Conservation (phyloP, 2,329 filamentous ascomycete genomes). For the Cordyceps militaris region DNA sequence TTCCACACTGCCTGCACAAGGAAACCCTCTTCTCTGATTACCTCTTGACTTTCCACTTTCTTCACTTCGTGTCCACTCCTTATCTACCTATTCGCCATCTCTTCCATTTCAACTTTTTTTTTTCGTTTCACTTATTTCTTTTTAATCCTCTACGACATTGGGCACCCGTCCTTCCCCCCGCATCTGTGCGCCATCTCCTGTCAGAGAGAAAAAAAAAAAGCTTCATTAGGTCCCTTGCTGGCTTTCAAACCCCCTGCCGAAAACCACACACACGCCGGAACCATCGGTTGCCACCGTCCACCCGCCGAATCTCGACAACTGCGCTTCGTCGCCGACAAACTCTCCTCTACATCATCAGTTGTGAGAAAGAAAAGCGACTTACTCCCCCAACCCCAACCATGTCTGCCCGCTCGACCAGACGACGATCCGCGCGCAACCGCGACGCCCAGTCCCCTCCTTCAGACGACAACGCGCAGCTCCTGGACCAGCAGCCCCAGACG, state of each 20-base stretch:
- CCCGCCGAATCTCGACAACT: background rate
- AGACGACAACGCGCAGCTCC: background rate
- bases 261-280: background rate
- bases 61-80: constrained; percentile 7
- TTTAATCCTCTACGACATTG: background rate
- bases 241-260: background rate
- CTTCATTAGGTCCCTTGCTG: background rate
- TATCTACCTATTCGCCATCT: constrained; percentile 2
- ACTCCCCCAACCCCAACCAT: constrained; percentile 20
- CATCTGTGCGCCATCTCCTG: background rate
- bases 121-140: background rate
- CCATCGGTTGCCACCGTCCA: background rate
- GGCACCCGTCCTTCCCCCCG: background rate
- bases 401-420: constrained; percentile 33
- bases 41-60: constrained; percentile 10
- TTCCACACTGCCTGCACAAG: background rate
- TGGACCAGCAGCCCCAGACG: background rate
- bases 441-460: constrained; percentile 9
- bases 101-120: background rate
- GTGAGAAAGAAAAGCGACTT: too few species aligned
- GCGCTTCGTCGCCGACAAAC: background rate
- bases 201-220: background rate
- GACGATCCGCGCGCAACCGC: constrained; percentile 30
- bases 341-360: background rate
- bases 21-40: background rate